Conservation (phyloP, 2,329 filamentous ascomycete species). For the Ambrosiella beaveri region DNA sequence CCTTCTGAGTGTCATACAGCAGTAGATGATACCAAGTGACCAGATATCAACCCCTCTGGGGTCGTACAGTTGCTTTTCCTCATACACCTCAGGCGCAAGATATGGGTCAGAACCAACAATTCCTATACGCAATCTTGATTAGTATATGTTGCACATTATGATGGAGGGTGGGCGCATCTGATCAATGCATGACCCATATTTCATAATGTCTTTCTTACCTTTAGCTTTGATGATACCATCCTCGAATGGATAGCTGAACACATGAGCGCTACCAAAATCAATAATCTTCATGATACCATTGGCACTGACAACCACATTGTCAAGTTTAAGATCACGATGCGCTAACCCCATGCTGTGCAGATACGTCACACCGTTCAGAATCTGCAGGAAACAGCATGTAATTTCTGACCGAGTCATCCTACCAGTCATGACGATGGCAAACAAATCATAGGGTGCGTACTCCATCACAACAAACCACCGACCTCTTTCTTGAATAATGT, state of each 20-base stretch:
- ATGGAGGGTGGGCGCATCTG: not conserved
- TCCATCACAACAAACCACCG: constrained; percentile 99
- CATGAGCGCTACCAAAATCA: constrained; percentile 92
- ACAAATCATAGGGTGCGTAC: constrained; percentile 87
- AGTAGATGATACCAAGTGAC: constrained; percentile 97
- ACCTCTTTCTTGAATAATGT: constrained; percentile 85
- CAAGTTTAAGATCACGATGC: constrained; percentile 86
- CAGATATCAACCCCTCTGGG: constrained; percentile 89
- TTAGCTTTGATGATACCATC: constrained; percentile 65
- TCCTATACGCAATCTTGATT: constrained; percentile 22
- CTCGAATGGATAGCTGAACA: constrained; percentile 96
- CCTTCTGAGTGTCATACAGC: constrained; percentile 87
- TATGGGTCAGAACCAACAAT: constrained; percentile 82
- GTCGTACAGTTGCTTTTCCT: constrained; percentile 70
- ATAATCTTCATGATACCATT: constrained; percentile 98
- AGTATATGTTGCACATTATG: constrained; percentile 7
- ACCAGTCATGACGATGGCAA: constrained; percentile 97
- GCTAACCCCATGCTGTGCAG: constrained; percentile 88
- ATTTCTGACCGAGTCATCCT: constrained; percentile 90
- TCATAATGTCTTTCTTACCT: constrained; percentile 35
- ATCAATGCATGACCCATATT: not conserved
- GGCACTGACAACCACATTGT: constrained; percentile 95
- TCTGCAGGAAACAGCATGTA: constrained; percentile 81
- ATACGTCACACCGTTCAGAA: constrained; percentile 85
- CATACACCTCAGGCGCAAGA: constrained; percentile 90